Evolutionary conservation across 805 yeast genomes (phyloP).

Genomic region (Saccharomyces paradoxus): DNA sequence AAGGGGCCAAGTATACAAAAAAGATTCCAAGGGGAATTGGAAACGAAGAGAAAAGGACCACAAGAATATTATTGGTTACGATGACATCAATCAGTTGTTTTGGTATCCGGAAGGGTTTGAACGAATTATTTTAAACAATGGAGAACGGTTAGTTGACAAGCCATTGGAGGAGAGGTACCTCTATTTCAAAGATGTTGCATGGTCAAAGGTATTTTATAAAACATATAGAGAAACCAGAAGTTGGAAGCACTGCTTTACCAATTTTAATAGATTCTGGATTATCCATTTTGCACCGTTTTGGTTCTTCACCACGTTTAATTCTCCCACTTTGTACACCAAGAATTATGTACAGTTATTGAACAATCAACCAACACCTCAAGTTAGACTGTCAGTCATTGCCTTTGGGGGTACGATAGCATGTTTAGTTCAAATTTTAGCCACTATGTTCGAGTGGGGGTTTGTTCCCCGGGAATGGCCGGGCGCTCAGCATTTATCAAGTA

Average conservation of each 20-base stretch:
- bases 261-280: conserved; percentile 75
- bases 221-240: conserved; percentile 68
- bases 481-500: conserved; percentile 46
- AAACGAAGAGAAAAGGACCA: conserved; percentile 67
- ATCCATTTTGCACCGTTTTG: conserved; percentile 68
- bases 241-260: conserved; percentile 66
- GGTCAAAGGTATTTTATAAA: conserved; percentile 64
- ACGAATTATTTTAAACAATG: conserved; percentile 40
- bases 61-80: conserved; percentile 68
- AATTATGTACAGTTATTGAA: conserved; percentile 45
- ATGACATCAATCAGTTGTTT: conserved; percentile 80
- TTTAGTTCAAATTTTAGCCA: conserved; percentile 46
- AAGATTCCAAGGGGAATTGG: conserved; percentile 41
- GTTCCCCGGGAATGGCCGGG: conserved; percentile 73
- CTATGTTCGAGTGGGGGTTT: conserved; percentile 49
- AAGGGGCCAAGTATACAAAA: conserved; percentile 55
- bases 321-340: conserved; percentile 58
- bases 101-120: conserved; percentile 73
- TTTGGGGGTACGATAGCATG: conserved; percentile 60
- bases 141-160: conserved; percentile 44
- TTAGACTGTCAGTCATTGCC: conserved; percentile 50
- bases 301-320: conserved; percentile 63
- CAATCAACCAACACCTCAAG: conserved; percentile 53
- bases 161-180: conserved; percentile 50
- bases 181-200: conserved; percentile 45